A percentile compares a stretch with the other conserved stretches of the same genome.
Conservation (phyloP, 495 filamentous ascomycete species). For the Acidiella bohemica region DNA sequence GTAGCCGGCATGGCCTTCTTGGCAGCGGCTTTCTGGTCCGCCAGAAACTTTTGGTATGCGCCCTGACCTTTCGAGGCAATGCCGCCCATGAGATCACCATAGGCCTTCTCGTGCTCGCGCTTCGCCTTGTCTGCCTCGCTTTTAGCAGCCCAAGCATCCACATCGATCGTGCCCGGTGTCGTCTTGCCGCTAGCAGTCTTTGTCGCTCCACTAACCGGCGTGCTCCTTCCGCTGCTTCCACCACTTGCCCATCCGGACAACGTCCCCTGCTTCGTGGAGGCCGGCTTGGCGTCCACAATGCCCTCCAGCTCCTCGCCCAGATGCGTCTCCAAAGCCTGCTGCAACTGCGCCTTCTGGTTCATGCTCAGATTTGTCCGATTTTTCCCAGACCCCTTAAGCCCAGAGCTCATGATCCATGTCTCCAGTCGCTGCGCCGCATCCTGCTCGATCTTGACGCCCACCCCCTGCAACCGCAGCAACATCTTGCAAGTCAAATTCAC, state of each 20-base stretch:
- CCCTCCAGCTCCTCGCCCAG: constrained; percentile 33
- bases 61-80: constrained; percentile 9
- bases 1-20: constrained; percentile 7
- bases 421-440: constrained; percentile 49
- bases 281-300: neutral
- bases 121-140: constrained; percentile 7
- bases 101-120: constrained; percentile 15
- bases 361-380: constrained; percentile 58
- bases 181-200: constrained; percentile 34
- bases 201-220: constrained; percentile 13
- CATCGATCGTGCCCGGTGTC: constrained; percentile 55
- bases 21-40: constrained; percentile 1
- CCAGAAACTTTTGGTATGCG: no score
- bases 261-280: constrained; percentile 18
- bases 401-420: constrained; percentile 32
- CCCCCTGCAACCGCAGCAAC: constrained; percentile 55
- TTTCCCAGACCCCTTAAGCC: constrained; percentile 17
- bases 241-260: constrained; percentile 8
- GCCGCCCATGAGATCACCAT: constrained; percentile 3
- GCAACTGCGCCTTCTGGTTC: constrained; percentile 69
- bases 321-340: constrained; percentile 66
- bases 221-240: constrained; percentile 5
- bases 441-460: constrained; percentile 51
- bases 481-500: constrained; percentile 58
- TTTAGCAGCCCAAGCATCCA: constrained; percentile 36